Conservation (phyloP, 306 rosid genomes). For the Inga oerstediana region DNA sequence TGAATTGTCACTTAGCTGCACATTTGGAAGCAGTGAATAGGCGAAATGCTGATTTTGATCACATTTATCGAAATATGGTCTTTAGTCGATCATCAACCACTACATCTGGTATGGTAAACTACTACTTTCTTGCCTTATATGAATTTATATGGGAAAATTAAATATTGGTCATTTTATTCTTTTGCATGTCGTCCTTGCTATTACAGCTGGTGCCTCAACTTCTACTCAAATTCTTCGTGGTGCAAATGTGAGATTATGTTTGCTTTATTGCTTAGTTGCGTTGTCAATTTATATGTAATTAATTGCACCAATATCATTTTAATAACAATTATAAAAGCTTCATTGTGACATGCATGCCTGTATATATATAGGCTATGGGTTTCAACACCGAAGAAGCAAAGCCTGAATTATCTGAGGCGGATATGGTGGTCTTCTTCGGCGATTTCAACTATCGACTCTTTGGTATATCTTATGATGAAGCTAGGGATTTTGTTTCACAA, state of each 20-base stretch:
- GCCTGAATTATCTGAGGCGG: slow-evolving; percentile 91
- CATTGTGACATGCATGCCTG: slow-evolving; percentile 18
- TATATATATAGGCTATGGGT: slow-evolving; percentile 45
- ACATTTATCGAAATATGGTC: slow-evolving; percentile 90
- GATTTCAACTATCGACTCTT: slow-evolving; percentile 94
- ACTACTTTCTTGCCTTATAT: slow-evolving; percentile 56
- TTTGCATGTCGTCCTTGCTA: slow-evolving; percentile 52
- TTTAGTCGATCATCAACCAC: slow-evolving; percentile 81
- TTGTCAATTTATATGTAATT: slow-evolving; percentile 10
- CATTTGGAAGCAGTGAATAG: slow-evolving; percentile 96
- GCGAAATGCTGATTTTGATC: slow-evolving; percentile 95
- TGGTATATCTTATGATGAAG: slow-evolving; percentile 19
- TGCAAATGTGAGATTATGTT: slow-evolving; percentile 47
- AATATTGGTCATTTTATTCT: slow-evolving; percentile 57
- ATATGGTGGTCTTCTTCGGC: slow-evolving; percentile 92
- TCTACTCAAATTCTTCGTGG: slow-evolving; percentile 43
- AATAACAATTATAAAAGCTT: slow-evolving; percentile 32
- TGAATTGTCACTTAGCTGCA: slow-evolving; percentile 99
- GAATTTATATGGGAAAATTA: slow-evolving; percentile 34
- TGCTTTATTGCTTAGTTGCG: neutral
- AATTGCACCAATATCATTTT: slow-evolving; percentile 30
- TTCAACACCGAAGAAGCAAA: slow-evolving; percentile 70
- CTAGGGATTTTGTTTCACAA: slow-evolving; percentile 20
- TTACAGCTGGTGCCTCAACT: slow-evolving; percentile 68
- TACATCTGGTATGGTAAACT: slow-evolving; percentile 88